These are phyloP conservation scores for Rhytidiadelphus loreus DNA, from an alignment of 225 moss, liverwort and hornwort genomes.

Conservation along the genomic window DNA sequence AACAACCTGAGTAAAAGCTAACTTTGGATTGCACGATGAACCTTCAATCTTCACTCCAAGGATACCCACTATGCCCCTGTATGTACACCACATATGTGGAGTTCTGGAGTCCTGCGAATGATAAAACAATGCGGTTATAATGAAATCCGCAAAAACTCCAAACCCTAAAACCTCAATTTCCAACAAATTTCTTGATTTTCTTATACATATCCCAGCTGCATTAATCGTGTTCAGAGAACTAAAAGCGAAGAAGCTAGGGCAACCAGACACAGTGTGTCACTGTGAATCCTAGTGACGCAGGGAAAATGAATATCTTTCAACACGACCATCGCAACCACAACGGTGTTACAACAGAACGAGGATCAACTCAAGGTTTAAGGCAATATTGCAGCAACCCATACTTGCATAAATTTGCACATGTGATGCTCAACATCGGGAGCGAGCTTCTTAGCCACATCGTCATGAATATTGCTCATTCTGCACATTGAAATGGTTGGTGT, in stretches of 20 bases:
- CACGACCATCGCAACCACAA: not conserved
- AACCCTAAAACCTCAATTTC: not conserved
- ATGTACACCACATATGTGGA: not conserved
- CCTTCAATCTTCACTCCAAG: not conserved
- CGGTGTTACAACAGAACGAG: not conserved
- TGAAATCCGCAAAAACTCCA: not conserved
- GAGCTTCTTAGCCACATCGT: conserved; percentile 75
- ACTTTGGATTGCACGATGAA: not conserved
- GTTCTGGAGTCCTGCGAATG: not conserved
- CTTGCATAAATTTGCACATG: conserved; percentile 95
- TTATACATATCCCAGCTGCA: not conserved
- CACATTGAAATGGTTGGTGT: conserved; percentile 73
- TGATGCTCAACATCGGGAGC: conserved; percentile 78
- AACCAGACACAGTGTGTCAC: not conserved
- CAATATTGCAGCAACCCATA: not conserved
- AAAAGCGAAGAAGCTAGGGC: not conserved
- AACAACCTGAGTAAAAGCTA: not conserved
- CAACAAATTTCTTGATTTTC: not conserved
- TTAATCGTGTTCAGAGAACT: not conserved
- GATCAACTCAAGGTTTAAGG: not conserved
- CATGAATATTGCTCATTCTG: conserved; percentile 77
- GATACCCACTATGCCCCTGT: not conserved
- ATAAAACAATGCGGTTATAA: not conserved
- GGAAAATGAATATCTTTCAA: not conserved
- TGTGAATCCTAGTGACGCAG: not conserved